A percentile compares a stretch with the other conserved stretches of the same genome.
Conservation (phyloP, 2,329 filamentous ascomycete genomes). For the Sclerotinia nivalis region DNA sequence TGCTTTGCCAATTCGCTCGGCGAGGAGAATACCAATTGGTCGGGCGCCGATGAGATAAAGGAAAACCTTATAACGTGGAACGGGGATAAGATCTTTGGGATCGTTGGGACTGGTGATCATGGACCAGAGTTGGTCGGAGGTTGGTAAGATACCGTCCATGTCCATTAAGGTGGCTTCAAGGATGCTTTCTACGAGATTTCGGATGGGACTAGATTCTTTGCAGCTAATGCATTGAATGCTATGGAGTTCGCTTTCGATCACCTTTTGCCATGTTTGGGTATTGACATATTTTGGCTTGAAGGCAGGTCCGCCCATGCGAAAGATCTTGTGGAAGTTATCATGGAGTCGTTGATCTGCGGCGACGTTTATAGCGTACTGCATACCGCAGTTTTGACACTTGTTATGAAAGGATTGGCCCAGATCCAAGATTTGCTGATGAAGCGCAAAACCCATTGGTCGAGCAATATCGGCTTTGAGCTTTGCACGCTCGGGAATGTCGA, state of each 20-base stretch:
- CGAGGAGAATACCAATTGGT: slow-evolving; percentile 28
- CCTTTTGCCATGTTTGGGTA: slow-evolving; percentile 15
- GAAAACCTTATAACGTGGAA: slow-evolving; percentile 31
- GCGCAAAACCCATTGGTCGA: background rate
- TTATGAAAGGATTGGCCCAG: slow-evolving; percentile 25
- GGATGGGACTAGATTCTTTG: slow-evolving; percentile 1
- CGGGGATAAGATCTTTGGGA: slow-evolving; percentile 8
- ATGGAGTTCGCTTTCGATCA: slow-evolving; percentile 10
- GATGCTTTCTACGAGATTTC: slow-evolving; percentile 11
- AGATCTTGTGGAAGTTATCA: slow-evolving; percentile 21
- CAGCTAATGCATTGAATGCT: slow-evolving; percentile 3
- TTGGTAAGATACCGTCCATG: slow-evolving; percentile 13
- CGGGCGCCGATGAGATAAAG: slow-evolving; percentile 28
- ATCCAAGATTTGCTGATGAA: slow-evolving; percentile 26
- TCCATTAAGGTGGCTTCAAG: slow-evolving; percentile 18
- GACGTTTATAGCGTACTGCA: slow-evolving; percentile 28
- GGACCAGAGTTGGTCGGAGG: slow-evolving; percentile 10
- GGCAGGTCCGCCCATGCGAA: background rate
- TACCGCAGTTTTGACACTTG: slow-evolving; percentile 28
- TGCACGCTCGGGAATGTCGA: slow-evolving; percentile 3
- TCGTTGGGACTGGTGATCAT: slow-evolving; percentile 23
- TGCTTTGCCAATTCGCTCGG: slow-evolving; percentile 27
- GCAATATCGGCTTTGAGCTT: slow-evolving; percentile 13
- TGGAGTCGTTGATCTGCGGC: slow-evolving; percentile 25
- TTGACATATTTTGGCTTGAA: slow-evolving; percentile 2